Base-by-base conservation (phyloP, 371 early-diverging fungal species). In the Mycotypha africana region DNA sequence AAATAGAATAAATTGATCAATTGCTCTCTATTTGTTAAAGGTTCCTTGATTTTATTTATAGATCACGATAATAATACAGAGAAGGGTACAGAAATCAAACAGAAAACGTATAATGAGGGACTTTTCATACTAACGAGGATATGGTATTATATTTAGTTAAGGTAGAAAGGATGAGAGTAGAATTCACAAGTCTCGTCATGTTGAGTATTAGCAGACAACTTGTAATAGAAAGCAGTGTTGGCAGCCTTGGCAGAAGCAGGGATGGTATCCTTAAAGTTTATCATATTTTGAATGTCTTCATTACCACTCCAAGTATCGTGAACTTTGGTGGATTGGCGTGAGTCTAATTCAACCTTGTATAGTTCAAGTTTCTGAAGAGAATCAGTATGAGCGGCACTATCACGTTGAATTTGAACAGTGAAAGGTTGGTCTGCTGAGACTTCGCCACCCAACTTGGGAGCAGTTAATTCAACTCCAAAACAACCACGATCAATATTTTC, bases 141-240 rank as follows among this genome's bases (percentile, higher is more conserved):
- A 14, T 38, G 22, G n/a, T 39, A n/a, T 39, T 25, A n/a, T 39
- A n/a, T 15, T 15, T 39, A 39, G 38, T 52, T 53, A 35, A 66
- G 38, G 47, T 73, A 73, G 61, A 73, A 73, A 36, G 74, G 70
- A 47, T 73, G 74, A 41, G 67, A 67, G 36, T 37, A 66, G 58
- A 69, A 69, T 8, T 60, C 58, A 39, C 74, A 73, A 20, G 41
- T 39, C 39, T 73, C 74, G n/a, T 65, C 54, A 34, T 73, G 58
- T 46, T 62, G 59, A 35, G 74, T 69, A 37, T 38, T 43, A 40
- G 61, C 61, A 34, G 49, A 34, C 40, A 69, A 47, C 61, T 65
- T 58, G 55, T 71, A 71, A 42, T 67, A 73, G 58, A 66, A 73
- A 33, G 74, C 74, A 53, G 49, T 42, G 30, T 57, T 45, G 4